Evolutionary conservation across 805 yeast genomes (phyloP).

Genomic region (Suhomyces sp.): DNA sequence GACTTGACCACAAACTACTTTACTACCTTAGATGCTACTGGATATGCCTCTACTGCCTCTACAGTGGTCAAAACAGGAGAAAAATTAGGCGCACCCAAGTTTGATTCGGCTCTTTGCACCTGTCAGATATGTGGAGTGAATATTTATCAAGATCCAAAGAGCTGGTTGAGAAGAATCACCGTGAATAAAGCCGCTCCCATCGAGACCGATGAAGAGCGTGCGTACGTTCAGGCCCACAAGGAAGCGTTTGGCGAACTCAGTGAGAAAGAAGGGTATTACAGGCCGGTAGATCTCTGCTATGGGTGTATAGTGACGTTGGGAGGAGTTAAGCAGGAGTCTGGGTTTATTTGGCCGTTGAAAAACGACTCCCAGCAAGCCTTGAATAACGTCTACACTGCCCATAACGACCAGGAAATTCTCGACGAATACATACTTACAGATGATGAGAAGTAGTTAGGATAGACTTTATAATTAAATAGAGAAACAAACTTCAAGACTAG

Average conservation of each 20-base stretch:
- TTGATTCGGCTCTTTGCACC: constrained; percentile 11
- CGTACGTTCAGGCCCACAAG: constrained; percentile 20
- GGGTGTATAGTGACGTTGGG: constrained; percentile 71
- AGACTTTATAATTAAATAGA: not conserved
- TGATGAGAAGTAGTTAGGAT: constrained; percentile 7
- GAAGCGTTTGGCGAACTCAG: constrained; percentile 3
- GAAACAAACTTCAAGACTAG: not conserved
- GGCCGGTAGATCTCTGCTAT: constrained; percentile 54
- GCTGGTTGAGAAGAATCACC: constrained; percentile 70
- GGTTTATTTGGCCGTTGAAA: constrained; percentile 37
- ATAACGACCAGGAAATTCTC: constrained; percentile 23
- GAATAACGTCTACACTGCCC: constrained; percentile 6
- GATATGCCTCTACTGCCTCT: constrained; percentile 84
- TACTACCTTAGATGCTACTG: constrained; percentile 60
- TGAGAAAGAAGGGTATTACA: constrained; percentile 12
- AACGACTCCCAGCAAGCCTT: constrained; percentile 5
- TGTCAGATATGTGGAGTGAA: constrained; percentile 60
- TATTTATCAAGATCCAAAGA: constrained; percentile 55
- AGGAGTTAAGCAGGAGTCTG: constrained; percentile 26
- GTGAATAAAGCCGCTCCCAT: constrained; percentile 54
- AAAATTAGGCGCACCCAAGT: constrained; percentile 56
- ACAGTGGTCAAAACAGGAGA: constrained; percentile 90
- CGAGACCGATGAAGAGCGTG: constrained; percentile 36
- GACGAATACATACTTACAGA: constrained; percentile 48
- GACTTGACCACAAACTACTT: constrained; percentile 77